These are phyloP conservation scores for Circinella umbellata DNA, from an alignment of 371 early-diverging fungal species.

Conservation along the genomic window DNA sequence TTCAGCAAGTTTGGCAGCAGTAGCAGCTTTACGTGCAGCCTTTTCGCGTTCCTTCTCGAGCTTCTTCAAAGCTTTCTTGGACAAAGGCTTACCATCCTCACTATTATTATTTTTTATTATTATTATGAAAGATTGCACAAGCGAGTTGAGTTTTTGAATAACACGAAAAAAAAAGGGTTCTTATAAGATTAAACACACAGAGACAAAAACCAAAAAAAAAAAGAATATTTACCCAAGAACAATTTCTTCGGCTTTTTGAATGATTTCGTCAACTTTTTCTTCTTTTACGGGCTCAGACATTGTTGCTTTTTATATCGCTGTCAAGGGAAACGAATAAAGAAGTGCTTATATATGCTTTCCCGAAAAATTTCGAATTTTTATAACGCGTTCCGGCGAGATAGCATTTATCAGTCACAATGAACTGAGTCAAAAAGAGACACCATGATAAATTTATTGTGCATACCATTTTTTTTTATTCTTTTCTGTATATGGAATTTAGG, in stretches of 20 bases:
- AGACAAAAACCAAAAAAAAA: neutral
- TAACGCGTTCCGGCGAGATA: constrained; percentile 2
- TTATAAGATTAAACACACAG: neutral
- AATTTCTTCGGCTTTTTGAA: constrained; percentile 19
- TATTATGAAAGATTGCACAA: neutral
- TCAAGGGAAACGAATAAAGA: neutral
- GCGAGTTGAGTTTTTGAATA: neutral
- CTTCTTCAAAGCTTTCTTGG: constrained; percentile 94
- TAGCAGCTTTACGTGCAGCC: constrained; percentile 80
- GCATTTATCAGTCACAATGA: constrained; percentile 1
- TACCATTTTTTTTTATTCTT: neutral
- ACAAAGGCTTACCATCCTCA: constrained; percentile 89
- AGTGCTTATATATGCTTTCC: neutral
- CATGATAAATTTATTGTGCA: neutral
- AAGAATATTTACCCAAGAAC: constrained; percentile 15
- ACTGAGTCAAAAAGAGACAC: neutral
- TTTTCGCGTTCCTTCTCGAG: constrained; percentile 91
- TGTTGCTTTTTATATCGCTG: neutral
- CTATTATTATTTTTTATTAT: constrained; percentile 29
- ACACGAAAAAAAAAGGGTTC: no score
- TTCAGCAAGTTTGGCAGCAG: constrained; percentile 80
- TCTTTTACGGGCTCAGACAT: constrained; percentile 19
- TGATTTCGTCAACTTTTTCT: constrained; percentile 14
- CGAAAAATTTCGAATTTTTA: constrained; percentile 12
- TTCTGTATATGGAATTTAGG: neutral